Conservation (phyloP, 73 alveolate species). For the Paramecium sexaurelia region DNA sequence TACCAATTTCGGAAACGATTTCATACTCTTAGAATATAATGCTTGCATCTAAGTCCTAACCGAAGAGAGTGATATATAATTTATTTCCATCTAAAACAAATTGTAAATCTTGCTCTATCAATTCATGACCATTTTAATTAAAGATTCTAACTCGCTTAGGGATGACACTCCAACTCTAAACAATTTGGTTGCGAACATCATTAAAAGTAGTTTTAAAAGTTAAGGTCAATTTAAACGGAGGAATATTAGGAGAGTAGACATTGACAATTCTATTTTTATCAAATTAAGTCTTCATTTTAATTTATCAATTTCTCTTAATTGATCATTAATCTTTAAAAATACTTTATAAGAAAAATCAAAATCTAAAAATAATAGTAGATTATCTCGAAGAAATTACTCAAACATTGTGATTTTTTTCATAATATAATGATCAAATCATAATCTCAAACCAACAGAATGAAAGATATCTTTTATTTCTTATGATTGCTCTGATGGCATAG, state of each 20-base stretch:
- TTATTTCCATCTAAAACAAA: slow-evolving; percentile 37
- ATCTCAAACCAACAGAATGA: background rate
- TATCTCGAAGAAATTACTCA: background rate
- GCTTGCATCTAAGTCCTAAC: slow-evolving; percentile 37
- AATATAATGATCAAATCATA: background rate
- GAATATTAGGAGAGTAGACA: background rate
- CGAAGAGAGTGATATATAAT: slow-evolving; percentile 23
- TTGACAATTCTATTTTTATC: slow-evolving; percentile 1
- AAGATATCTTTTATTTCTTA: background rate
- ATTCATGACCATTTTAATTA: slow-evolving; percentile 1
- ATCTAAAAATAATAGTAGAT: background rate
- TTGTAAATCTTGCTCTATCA: slow-evolving; percentile 19
- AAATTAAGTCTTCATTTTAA: slow-evolving; percentile 33
- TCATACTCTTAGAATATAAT: background rate
- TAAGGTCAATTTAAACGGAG: slow-evolving; percentile 1
- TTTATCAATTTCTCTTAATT: background rate
- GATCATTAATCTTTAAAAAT: background rate
- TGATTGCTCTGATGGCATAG: background rate
- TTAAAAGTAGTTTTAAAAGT: slow-evolving; percentile 1
- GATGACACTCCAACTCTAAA: background rate
- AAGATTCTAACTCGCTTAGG: slow-evolving; percentile 19
- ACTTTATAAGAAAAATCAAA: background rate
- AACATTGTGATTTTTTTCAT: background rate
- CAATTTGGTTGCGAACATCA: slow-evolving; percentile 28
- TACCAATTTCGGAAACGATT: slow-evolving; percentile 2